phyloP scores from a whole-genome alignment of 2,329 filamentous ascomycete species.

The Hypoxylon sp. region DNA sequence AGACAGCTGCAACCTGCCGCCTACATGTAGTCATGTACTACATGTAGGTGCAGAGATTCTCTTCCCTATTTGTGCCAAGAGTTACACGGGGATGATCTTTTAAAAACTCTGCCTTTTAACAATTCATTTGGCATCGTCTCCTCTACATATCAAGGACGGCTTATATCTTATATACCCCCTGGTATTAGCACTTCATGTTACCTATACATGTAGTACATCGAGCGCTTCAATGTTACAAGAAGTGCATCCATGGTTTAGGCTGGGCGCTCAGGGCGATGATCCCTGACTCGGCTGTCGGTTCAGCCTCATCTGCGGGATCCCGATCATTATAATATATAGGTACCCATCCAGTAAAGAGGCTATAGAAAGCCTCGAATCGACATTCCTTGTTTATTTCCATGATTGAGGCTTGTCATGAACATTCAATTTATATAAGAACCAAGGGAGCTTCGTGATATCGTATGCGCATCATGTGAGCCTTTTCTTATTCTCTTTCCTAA shows the following conservation, averaged over 20 bases:
- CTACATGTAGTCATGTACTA: too few species aligned
- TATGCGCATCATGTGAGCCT: neutral
- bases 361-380: neutral
- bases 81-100: neutral
- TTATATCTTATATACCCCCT: neutral
- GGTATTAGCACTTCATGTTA: neutral
- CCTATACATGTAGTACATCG: neutral
- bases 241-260: conserved; percentile 1
- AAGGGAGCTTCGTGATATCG: neutral
- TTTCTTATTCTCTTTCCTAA: neutral
- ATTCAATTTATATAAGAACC: neutral
- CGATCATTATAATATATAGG: conserved; percentile 16
- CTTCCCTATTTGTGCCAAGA: neutral
- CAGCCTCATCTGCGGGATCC: conserved; percentile 42
- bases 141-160: neutral
- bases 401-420: neutral
- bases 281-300: conserved; percentile 21
- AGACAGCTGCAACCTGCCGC: too few species aligned
- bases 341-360: conserved; percentile 3
- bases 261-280: conserved; percentile 2
- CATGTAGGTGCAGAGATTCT: too few species aligned
- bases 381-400: neutral
- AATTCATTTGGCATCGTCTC: neutral
- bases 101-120: neutral
- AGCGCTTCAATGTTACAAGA: neutral